These are phyloP conservation scores for Neurospora sp. DNA, from an alignment of 495 filamentous ascomycete species.

Conservation along the genomic window DNA sequence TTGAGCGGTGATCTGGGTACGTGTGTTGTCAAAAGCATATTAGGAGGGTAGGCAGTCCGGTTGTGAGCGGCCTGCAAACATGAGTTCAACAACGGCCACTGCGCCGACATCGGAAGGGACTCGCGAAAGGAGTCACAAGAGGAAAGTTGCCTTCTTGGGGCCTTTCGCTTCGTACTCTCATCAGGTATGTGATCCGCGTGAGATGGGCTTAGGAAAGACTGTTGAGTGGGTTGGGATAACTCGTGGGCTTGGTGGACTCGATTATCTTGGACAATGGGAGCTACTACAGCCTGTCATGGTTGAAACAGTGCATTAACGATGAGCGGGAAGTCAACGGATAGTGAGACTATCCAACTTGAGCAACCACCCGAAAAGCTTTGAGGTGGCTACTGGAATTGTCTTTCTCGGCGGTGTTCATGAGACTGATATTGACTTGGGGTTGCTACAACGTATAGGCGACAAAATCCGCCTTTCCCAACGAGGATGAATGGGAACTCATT, in stretches of 20 bases:
- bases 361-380: neutral
- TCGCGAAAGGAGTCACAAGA: neutral
- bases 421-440: neutral
- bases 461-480: conserved; percentile 45
- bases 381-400: neutral
- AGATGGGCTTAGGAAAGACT: neutral
- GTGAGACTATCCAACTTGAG: neutral
- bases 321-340: neutral
- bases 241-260: neutral
- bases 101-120: neutral
- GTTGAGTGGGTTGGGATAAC: neutral
- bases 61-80: neutral
- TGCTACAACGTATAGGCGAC: conserved; percentile 48
- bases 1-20: neutral
- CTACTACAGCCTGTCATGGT: neutral
- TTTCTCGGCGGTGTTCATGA: neutral
- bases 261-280: neutral
- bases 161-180: conserved; percentile 81
- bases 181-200: conserved; percentile 59
- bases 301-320: neutral
- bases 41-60: neutral
- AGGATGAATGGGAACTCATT: conserved; percentile 41
- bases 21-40: neutral
- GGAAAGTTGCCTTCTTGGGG: conserved; percentile 68
- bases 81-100: neutral